Base-by-base conservation (phyloP, 2,329 filamentous ascomycete species). In the Polychaeton citri region DNA sequence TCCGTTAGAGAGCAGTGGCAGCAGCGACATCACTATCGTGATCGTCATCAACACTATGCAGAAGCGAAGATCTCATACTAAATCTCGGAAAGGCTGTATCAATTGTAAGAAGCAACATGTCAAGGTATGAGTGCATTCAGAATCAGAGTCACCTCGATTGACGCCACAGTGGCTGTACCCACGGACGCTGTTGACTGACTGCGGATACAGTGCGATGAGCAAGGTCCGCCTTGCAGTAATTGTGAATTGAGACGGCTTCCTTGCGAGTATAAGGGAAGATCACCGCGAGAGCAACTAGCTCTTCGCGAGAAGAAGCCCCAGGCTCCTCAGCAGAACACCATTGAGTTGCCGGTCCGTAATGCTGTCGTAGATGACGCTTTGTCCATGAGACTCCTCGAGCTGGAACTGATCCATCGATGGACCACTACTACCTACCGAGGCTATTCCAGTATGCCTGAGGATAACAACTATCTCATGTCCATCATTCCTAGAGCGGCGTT, bases 371-470 rank as follows among this genome's bases (percentile, higher is more conserved):
- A 28, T 28, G 24, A 28, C 15, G 24, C 24, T 3, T 10, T 28
- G 12, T 28, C 24, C 4, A 12, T 15, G 24, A 53, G 40, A 33
- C 12, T 21, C 7, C 31, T 38, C 6, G 36, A 38, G 17, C 19
- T 38, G 18, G 36, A 38, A 21, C 17, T 38, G 6, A 13, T 38
- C 8, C 36, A 38, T 34, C 36, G 34, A 15, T 38, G 31, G 31
- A 26, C 19, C 5, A 19, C 30, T 13, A 18, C 8, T n/a, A 34
- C 30, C n/a, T 38, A 34, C 19, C 21, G 19, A n/a, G 26, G 20
- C 30, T 26, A 21, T 9, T n/a, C 33, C 13, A 34, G 26, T 18
- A 28, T 30, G 30, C 24, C 24, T 28, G 24, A 28, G 15, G 24
- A 28, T 15, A 10, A 28, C 4, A 15, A 10, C 3, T 28, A 28